A percentile compares a stretch with the other conserved stretches of the same genome.
phyloP scores from a whole-genome alignment of 2,329 filamentous ascomycete genomes.

The Diaporthe velutina region DNA sequence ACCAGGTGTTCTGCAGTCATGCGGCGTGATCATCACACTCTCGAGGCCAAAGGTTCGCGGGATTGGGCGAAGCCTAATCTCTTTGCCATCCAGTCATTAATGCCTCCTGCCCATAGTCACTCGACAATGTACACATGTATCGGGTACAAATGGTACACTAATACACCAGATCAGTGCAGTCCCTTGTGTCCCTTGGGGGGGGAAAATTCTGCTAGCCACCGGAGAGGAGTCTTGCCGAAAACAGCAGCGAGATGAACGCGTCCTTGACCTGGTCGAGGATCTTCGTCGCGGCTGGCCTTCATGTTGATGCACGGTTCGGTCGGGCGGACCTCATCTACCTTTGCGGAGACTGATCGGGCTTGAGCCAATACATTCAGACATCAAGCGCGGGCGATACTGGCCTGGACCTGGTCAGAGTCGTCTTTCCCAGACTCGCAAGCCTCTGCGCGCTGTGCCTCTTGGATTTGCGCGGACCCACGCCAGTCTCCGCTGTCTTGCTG shows the following conservation, averaged over 20 bases:
- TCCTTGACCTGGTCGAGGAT: not conserved
- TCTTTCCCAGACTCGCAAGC: not conserved
- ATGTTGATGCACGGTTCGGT: not conserved
- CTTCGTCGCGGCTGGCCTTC: not conserved
- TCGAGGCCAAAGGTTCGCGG: not conserved
- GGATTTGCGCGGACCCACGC: constrained; percentile 1
- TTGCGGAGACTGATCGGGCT: not conserved
- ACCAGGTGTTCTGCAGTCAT: constrained; percentile 18
- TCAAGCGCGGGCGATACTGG: constrained; percentile 2
- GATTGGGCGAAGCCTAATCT: constrained; percentile 21
- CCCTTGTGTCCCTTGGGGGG: no score
- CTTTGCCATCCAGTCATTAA: not conserved
- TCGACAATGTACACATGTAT: constrained; percentile 28
- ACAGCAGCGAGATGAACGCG: not conserved
- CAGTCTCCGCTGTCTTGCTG: constrained; percentile 6
- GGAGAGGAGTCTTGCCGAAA: not conserved
- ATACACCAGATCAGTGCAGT: not conserved
- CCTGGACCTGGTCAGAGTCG: not conserved
- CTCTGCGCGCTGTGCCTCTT: constrained; percentile 15
- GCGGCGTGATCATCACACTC: constrained; percentile 34
- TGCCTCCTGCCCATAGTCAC: not conserved
- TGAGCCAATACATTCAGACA: constrained; percentile 5
- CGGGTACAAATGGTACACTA: constrained; percentile 25
- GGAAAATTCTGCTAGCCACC: not conserved
- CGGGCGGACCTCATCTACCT: not conserved